Evolutionary conservation across 2,329 filamentous ascomycete species (phyloP).

Genomic region (Drechslera avenae): DNA sequence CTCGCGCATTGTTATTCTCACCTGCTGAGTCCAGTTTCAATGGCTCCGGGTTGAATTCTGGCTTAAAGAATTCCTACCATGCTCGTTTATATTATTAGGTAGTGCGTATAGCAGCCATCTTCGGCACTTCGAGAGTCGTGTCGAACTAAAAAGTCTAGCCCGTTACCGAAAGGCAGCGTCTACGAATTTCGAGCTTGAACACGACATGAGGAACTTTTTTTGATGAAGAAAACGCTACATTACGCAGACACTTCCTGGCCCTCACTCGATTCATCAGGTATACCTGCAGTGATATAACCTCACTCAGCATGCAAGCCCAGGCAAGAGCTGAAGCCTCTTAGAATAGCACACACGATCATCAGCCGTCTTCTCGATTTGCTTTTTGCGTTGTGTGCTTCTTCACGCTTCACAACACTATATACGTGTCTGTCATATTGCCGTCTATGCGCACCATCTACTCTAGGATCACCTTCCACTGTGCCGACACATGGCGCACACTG

Average conservation of each 20-base stretch:
- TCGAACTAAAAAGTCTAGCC: too few relatives aligned
- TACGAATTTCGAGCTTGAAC: too few relatives aligned
- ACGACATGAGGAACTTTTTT: too few relatives aligned
- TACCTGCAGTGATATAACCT: too few relatives aligned
- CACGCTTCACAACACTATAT: not conserved
- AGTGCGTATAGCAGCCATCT: too few relatives aligned
- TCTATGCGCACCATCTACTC: constrained; percentile 16
- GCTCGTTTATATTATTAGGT: too few relatives aligned
- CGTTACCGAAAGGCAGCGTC: too few relatives aligned
- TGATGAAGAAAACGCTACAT: too few relatives aligned
- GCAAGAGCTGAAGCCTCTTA: constrained; percentile 19
- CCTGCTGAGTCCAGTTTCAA: not conserved
- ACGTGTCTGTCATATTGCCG: not conserved
- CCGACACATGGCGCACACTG: constrained; percentile 39
- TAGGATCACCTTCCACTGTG: constrained; percentile 47
- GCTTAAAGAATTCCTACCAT: too few relatives aligned
- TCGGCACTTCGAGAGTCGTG: too few relatives aligned
- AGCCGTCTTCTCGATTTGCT: not conserved
- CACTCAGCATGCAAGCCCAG: constrained; percentile 24
- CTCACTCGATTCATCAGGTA: too few relatives aligned
- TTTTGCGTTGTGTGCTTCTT: not conserved
- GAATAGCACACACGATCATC: constrained; percentile 1
- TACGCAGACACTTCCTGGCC: too few relatives aligned
- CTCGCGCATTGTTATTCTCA: not conserved
- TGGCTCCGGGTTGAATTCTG: not conserved